phyloP scores from a whole-genome alignment of 108 stramenopile species.

The Skeletonema grethae region DNA sequence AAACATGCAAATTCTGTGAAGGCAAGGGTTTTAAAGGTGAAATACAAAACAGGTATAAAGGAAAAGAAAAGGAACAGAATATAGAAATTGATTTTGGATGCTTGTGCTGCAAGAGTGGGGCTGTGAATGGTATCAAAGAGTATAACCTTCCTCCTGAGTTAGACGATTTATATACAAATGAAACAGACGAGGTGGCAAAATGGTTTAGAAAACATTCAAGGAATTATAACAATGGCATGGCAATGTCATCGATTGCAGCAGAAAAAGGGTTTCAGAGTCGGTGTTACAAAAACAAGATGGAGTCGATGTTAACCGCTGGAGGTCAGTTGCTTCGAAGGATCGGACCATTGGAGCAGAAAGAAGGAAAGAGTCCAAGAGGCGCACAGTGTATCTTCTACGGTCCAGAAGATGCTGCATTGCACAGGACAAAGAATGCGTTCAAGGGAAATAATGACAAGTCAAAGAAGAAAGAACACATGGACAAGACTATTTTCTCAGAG shows the following conservation, averaged over 20 bases:
- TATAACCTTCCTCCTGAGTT: not conserved
- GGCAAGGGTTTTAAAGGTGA: not conserved
- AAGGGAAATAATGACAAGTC: not conserved
- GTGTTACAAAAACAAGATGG: not conserved
- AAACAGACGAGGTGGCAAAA: not conserved
- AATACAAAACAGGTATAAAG: not conserved
- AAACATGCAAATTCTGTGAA: not conserved
- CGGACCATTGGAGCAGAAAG: not conserved
- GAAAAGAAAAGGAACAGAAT: not conserved
- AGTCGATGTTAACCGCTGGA: not conserved
- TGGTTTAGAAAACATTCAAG: not conserved
- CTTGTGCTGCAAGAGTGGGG: not conserved
- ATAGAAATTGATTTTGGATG: not conserved
- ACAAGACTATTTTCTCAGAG: not conserved
- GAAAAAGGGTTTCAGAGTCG: not conserved
- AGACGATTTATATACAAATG: not conserved
- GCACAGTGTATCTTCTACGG: slow-evolving; percentile 12
- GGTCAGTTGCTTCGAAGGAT: slow-evolving; percentile 17
- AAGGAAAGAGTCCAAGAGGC: slow-evolving; percentile 4
- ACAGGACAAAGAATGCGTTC: not conserved
- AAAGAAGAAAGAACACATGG: not conserved
- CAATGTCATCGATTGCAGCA: not conserved
- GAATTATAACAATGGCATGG: not conserved
- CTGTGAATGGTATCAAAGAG: not conserved
- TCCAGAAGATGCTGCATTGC: not conserved